Percentiles rank a stretch among this genome's conserved stretches.
Conservation (phyloP, 192 early-diverging fungal genomes). For the Piromyces finnis region DNA sequence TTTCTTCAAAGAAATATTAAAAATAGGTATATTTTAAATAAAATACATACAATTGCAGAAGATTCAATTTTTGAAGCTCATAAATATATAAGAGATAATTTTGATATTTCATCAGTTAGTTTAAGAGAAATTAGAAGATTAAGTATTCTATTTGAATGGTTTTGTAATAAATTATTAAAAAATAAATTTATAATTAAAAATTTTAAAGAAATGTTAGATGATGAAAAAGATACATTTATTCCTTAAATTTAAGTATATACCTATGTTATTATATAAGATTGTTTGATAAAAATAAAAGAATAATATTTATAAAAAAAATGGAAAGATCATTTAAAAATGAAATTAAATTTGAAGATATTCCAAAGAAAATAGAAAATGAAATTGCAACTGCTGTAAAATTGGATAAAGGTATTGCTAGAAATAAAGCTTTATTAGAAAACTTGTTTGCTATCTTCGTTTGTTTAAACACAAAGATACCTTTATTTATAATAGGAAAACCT, state of each 20-base stretch:
- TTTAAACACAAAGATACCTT: neutral
- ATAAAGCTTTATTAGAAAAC: neutral
- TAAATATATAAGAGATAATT: neutral
- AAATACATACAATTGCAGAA: neutral
- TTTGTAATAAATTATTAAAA: neutral
- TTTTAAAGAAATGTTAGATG: neutral
- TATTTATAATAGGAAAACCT: neutral
- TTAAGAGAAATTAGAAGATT: neutral
- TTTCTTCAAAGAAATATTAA: neutral
- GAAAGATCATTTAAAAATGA: neutral
- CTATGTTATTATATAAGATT: neutral
- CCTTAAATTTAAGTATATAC: neutral
- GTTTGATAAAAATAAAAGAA: neutral
- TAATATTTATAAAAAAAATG: neutral
- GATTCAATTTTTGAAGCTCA: neutral
- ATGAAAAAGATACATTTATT: neutral
- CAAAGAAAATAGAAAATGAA: neutral
- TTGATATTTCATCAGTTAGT: neutral
- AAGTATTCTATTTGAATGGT: neutral
- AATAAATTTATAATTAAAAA: neutral
- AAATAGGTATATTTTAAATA: too few relatives aligned
- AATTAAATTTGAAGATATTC: neutral
- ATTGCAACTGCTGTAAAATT: neutral
- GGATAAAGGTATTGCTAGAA: neutral
- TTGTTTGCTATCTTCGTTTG: neutral